Conservation (phyloP, 2,329 filamentous ascomycete genomes). For the Aureobasidium lini region DNA sequence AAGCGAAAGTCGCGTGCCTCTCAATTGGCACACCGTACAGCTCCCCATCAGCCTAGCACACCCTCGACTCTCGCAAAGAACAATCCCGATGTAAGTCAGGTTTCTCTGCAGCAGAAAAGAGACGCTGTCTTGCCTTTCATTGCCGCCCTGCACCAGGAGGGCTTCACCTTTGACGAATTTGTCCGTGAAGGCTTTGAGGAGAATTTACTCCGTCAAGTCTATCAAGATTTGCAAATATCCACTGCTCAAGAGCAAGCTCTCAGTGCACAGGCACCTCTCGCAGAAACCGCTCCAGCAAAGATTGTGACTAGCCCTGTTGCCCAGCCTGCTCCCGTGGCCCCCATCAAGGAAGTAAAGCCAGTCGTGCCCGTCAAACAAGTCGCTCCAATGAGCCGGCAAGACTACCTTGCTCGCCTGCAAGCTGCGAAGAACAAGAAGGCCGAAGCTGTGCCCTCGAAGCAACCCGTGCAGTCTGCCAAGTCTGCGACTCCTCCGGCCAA, state of each 20-base stretch:
- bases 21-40: background rate
- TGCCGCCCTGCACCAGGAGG: slow-evolving; percentile 42
- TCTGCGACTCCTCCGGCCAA: background rate
- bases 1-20: background rate
- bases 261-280: background rate
- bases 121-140: slow-evolving; percentile 20
- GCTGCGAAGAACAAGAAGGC: slow-evolving; percentile 62
- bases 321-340: slow-evolving; percentile 3
- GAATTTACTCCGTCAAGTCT: slow-evolving; percentile 55
- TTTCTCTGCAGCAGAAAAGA: slow-evolving; percentile 3
- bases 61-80: background rate
- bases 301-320: background rate
- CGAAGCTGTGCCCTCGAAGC: slow-evolving; percentile 14
- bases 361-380: slow-evolving; percentile 15
- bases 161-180: slow-evolving; percentile 67
- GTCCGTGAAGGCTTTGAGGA: slow-evolving; percentile 65
- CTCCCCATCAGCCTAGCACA: background rate
- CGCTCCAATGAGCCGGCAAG: slow-evolving; percentile 54
- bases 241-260: background rate
- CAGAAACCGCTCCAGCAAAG: background rate
- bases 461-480: background rate
- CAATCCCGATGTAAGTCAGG: background rate
- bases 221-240: slow-evolving; percentile 54
- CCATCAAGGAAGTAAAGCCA: background rate
- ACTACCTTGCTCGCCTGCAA: slow-evolving; percentile 67